phyloP scores from a whole-genome alignment of 2,329 filamentous ascomycete species.

The Aspergillus caelatus region DNA sequence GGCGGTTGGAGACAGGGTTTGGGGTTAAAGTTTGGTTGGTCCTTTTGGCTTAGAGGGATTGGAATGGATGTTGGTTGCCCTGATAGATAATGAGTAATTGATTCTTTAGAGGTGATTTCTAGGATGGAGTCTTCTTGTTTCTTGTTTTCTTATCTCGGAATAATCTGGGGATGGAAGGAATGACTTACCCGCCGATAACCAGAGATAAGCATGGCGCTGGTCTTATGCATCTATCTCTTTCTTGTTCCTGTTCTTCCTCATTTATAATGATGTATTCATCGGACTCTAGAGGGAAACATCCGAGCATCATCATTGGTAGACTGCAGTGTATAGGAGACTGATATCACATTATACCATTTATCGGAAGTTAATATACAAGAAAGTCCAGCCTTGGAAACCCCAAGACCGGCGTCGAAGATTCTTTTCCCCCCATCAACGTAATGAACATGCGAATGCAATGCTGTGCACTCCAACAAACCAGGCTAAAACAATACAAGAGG shows the following conservation, averaged over 20 bases:
- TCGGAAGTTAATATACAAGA: conserved; percentile 40
- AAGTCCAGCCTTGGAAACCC: conserved; percentile 16
- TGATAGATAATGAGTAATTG: neutral
- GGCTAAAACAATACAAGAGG: conserved; percentile 21
- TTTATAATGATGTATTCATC: neutral
- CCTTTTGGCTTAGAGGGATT: neutral
- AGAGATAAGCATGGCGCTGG: neutral
- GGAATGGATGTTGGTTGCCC: neutral
- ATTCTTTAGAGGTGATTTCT: neutral
- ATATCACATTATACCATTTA: conserved; percentile 34
- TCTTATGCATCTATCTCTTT: too few species aligned
- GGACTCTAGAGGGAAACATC: neutral
- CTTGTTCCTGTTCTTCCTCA: neutral
- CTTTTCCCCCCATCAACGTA: conserved; percentile 18
- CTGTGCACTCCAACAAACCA: conserved; percentile 8
- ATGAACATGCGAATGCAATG: conserved; percentile 8
- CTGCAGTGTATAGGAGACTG: neutral
- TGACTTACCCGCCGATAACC: neutral
- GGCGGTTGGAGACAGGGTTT: neutral
- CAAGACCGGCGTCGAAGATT: conserved; percentile 14
- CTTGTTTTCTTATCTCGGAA: neutral
- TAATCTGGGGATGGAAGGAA: neutral
- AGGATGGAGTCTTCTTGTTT: neutral
- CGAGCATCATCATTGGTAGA: neutral
- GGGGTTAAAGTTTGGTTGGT: neutral